Percentiles rank a stretch among this genome's conserved stretches.
phyloP scores from a whole-genome alignment of 305 asterid genomes.

The Fraxinus baroniana region DNA sequence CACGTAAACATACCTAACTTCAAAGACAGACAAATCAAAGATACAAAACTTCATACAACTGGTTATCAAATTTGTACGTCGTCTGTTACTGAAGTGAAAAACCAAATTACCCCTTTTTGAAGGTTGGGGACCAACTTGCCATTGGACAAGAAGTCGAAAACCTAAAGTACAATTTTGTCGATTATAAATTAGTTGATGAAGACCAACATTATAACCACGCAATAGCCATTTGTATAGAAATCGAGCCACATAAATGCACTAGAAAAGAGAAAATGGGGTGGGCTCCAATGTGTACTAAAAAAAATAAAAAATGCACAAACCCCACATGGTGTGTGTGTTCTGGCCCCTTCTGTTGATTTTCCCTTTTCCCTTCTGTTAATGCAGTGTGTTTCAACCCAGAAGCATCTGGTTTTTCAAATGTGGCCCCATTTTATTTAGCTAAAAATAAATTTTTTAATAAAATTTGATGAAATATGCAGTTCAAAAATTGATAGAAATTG shows the following conservation, averaged over 20 bases:
- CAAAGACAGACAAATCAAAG: neutral
- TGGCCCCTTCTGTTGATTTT: too few species aligned
- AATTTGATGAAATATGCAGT: neutral
- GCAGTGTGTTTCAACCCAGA: too few species aligned
- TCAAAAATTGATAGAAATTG: neutral
- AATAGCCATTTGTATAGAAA: too few species aligned
- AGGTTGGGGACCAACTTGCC: neutral
- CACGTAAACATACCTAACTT: neutral
- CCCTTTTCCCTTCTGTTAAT: too few species aligned
- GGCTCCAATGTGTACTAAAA: too few species aligned
- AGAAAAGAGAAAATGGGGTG: too few species aligned
- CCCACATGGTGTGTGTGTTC: too few species aligned
- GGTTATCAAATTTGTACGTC: neutral
- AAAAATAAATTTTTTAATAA: neutral
- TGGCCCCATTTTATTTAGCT: neutral
- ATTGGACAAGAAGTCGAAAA: neutral
- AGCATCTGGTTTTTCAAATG: neutral
- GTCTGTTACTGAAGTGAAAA: neutral
- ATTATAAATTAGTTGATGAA: neutral
- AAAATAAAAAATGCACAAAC: too few species aligned
- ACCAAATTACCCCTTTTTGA: neutral
- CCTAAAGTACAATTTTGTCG: neutral
- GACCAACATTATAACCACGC: neutral
- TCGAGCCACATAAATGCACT: too few species aligned
- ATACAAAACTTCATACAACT: neutral